Evolutionary conservation across 2,329 filamentous ascomycete species (phyloP).

Genomic region (Microthyrium microscopicum): DNA sequence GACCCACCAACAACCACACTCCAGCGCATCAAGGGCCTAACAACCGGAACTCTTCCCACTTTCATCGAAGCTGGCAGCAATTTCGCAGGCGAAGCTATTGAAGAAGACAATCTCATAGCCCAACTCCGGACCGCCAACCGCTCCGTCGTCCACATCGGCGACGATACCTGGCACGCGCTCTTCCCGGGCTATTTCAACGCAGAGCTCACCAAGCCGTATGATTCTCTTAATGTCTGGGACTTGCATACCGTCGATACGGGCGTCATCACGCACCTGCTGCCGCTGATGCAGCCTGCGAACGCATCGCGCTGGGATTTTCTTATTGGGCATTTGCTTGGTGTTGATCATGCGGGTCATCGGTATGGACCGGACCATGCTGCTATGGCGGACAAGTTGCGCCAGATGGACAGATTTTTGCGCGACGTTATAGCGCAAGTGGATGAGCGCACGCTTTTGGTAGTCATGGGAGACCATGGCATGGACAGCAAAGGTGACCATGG

Average conservation of each 20-base stretch:
- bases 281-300: conserved; percentile 51
- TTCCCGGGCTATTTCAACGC: conserved; percentile 89
- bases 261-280: conserved; percentile 78
- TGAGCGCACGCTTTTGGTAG: conserved; percentile 71
- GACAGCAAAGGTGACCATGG: conserved; percentile 93
- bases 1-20: conserved; percentile 90
- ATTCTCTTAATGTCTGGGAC: conserved; percentile 98
- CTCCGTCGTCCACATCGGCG: conserved; percentile 83
- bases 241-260: conserved; percentile 93
- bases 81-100: conserved; percentile 87
- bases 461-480: conserved; percentile 99
- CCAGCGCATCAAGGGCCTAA: conserved; percentile 82
- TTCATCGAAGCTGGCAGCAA: conserved; percentile 90
- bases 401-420: conserved; percentile 74
- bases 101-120: conserved; percentile 67
- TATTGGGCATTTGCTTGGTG: conserved; percentile 83
- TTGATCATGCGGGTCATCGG: conserved; percentile 91
- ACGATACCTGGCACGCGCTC: conserved; percentile 89
- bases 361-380: conserved; percentile 87
- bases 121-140: conserved; percentile 49
- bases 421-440: conserved; percentile 57
- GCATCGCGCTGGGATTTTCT: conserved; percentile 76
- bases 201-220: conserved; percentile 74
- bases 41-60: conserved; percentile 84
- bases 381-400: conserved; percentile 76